These are phyloP conservation scores for Candida arabinofermentans DNA, from an alignment of 805 yeast genomes.

Conservation along the genomic window DNA sequence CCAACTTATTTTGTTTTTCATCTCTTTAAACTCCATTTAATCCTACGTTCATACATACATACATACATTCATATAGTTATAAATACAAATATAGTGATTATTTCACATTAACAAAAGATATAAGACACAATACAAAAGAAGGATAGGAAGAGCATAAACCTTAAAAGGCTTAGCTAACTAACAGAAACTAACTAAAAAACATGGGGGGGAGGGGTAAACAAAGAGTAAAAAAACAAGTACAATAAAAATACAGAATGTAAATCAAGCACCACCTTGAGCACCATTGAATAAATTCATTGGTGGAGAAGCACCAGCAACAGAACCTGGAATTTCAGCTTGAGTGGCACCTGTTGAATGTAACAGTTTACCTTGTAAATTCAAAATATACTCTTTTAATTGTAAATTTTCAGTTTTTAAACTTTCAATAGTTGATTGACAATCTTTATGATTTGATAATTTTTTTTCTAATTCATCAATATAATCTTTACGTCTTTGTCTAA, in stretches of 20 bases:
- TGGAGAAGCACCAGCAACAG: conserved; percentile 7
- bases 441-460: conserved; percentile 59
- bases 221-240: background rate
- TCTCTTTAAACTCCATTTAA: no score
- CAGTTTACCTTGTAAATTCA: conserved; percentile 64
- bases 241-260: background rate
- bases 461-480: conserved; percentile 77
- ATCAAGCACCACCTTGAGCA: background rate
- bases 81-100: no score
- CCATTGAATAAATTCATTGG: conserved; percentile 16
- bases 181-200: background rate
- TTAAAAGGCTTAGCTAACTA: background rate
- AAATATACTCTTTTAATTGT: conserved; percentile 67
- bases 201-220: no score
- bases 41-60: no score
- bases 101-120: no score
- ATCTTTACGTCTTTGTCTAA: conserved; percentile 77
- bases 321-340: conserved; percentile 1
- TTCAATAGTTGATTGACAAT: conserved; percentile 61
- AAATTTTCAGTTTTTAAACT: conserved; percentile 66
- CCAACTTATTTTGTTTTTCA: no score
- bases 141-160: no score
- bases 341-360: conserved; percentile 31
- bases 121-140: no score
- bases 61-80: no score